phyloP scores from a whole-genome alignment of 345 rosid genomes.

The Eucalyptus pauciflora region DNA sequence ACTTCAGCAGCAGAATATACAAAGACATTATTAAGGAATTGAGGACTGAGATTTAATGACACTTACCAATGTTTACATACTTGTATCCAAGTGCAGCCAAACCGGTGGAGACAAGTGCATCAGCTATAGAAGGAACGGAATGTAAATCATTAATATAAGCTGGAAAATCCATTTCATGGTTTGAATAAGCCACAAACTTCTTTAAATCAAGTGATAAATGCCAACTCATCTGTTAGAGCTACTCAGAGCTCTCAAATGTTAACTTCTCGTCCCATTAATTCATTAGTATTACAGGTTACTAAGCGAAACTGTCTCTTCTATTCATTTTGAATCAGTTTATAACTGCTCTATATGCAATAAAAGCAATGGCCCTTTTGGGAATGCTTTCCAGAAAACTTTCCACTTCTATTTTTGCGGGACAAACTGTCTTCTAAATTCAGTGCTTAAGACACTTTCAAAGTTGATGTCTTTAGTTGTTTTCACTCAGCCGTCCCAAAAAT shows the following conservation, averaged over 20 bases:
- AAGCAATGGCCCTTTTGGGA: neutral
- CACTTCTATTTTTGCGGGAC: neutral
- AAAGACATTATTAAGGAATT: neutral
- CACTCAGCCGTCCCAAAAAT: neutral
- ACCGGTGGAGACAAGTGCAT: conserved; percentile 46
- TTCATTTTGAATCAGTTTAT: neutral
- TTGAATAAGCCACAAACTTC: neutral
- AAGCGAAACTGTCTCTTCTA: neutral
- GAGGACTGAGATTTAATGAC: neutral
- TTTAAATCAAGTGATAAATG: neutral
- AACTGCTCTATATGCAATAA: neutral
- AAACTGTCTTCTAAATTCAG: neutral
- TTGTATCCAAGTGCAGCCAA: conserved; percentile 35
- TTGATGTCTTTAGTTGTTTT: neutral
- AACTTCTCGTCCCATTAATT: neutral
- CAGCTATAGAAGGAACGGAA: conserved; percentile 11
- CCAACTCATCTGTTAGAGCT: neutral
- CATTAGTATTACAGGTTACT: neutral
- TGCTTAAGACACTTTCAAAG: neutral
- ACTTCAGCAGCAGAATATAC: neutral
- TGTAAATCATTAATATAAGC: neutral
- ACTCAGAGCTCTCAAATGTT: neutral
- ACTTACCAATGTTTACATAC: conserved; percentile 47
- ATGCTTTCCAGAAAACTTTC: neutral
- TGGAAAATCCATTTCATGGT: neutral